These are phyloP conservation scores for Fusarium phyllophilum DNA, from an alignment of 2,329 filamentous ascomycete species.

Conservation along the genomic window DNA sequence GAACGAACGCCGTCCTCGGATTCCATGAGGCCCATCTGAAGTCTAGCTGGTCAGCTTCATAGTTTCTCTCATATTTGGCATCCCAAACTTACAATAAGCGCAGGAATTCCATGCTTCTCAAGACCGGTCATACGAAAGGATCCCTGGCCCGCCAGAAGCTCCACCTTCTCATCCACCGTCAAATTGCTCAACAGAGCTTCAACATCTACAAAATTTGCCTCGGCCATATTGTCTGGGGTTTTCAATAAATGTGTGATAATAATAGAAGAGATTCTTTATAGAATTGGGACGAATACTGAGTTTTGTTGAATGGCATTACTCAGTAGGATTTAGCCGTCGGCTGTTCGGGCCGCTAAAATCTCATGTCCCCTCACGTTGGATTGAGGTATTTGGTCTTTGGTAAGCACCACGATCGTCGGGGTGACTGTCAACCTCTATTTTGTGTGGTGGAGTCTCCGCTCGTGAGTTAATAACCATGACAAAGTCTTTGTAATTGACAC, in stretches of 20 bases:
- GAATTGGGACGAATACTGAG: neutral
- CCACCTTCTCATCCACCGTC: conserved; percentile 36
- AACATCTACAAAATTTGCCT: conserved; percentile 10
- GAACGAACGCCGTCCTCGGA: conserved; percentile 35
- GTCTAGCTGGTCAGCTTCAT: conserved; percentile 13
- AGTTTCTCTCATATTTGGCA: fast-evolving
- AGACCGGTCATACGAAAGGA: conserved; percentile 36
- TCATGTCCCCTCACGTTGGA: conserved; percentile 2
- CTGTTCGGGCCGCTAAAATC: conserved; percentile 19
- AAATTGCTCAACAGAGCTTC: conserved; percentile 23
- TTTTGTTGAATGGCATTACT: neutral
- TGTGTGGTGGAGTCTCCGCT: neutral
- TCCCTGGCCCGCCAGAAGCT: conserved; percentile 35
- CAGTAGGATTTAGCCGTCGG: conserved; percentile 28
- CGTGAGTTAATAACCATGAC: neutral
- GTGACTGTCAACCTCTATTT: neutral
- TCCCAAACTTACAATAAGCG: conserved; percentile 24
- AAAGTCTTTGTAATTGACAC: neutral
- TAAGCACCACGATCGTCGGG: neutral
- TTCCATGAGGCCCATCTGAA: conserved; percentile 40
- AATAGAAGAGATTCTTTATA: neutral
- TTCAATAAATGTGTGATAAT: too few species aligned
- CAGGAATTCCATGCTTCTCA: conserved; percentile 19
- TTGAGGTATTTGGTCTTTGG: neutral
- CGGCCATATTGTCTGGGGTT: neutral